Evolutionary conservation across 805 yeast genomes (phyloP).

Genomic region (Phaffomyces thermotolerans): DNA sequence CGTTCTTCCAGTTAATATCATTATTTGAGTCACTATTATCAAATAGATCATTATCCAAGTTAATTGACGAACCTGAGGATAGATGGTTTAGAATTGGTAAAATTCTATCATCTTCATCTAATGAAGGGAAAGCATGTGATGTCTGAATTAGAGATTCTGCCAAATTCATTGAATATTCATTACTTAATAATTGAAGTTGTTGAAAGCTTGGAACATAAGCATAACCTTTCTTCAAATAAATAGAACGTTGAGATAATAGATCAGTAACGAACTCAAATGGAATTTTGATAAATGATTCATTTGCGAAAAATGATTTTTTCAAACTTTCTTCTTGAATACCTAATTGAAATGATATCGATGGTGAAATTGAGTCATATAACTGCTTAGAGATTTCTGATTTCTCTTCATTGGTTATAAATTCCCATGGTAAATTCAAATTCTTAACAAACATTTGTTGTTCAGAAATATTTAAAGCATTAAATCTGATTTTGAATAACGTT

Average conservation of each 20-base stretch:
- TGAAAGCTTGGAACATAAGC: conserved; percentile 82
- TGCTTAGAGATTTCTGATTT: conserved; percentile 40
- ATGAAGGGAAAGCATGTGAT: conserved; percentile 68
- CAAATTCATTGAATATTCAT: conserved; percentile 51
- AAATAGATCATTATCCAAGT: conserved; percentile 11
- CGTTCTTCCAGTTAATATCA: conserved; percentile 54
- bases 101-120: conserved; percentile 88
- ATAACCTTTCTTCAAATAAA: conserved; percentile 57
- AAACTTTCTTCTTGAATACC: conserved; percentile 37
- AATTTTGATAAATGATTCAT: conserved; percentile 69
- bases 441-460: conserved; percentile 72
- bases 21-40: conserved; percentile 17
- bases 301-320: conserved; percentile 40
- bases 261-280: conserved; percentile 84
- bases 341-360: conserved; percentile 27
- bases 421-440: conserved; percentile 63
- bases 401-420: conserved; percentile 57
- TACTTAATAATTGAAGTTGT: conserved; percentile 62
- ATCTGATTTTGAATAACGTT: conserved; percentile 66
- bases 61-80: conserved; percentile 60
- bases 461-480: conserved; percentile 46
- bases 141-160: conserved; percentile 51
- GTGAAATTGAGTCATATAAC: conserved; percentile 49
- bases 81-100: conserved; percentile 78
- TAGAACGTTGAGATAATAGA: conserved; percentile 65